Conservation (phyloP, 768 basidiomycete species). For the Agaricus bisporus region DNA sequence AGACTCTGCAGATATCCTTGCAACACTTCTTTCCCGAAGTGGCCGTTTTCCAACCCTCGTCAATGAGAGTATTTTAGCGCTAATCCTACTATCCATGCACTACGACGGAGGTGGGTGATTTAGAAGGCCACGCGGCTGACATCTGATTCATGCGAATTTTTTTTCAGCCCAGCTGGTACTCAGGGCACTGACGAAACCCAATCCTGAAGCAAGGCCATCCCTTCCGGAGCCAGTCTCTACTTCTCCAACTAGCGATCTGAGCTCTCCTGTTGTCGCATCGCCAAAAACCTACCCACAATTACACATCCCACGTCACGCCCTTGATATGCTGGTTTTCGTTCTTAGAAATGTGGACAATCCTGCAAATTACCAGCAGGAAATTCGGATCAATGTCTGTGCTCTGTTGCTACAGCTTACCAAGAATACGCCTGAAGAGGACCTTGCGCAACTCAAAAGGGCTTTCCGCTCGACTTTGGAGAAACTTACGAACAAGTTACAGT, state of each 20-base stretch:
- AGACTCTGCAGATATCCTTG: conserved; percentile 57
- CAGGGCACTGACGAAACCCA: conserved; percentile 46
- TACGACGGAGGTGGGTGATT: conserved; percentile 54
- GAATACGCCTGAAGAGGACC: conserved; percentile 41
- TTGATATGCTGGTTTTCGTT: conserved; percentile 64
- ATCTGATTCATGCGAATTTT: neutral
- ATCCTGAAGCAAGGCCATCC: neutral
- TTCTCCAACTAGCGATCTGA: conserved; percentile 36
- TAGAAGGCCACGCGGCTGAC: neutral
- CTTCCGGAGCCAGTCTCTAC: conserved; percentile 28
- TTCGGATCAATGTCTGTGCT: conserved; percentile 71
- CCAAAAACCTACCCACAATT: conserved; percentile 32
- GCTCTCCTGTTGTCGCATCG: conserved; percentile 42
- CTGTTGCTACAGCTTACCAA: conserved; percentile 61
- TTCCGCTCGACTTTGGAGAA: conserved; percentile 46
- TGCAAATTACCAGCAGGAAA: conserved; percentile 62
- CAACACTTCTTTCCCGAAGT: conserved; percentile 68
- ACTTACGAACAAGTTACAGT: conserved; percentile 33
- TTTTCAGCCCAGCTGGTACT: conserved; percentile 55
- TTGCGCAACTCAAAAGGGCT: conserved; percentile 44
- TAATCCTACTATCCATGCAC: conserved; percentile 70
- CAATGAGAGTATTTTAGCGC: conserved; percentile 83
- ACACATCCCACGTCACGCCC: conserved; percentile 45
- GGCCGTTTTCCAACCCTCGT: conserved; percentile 78
- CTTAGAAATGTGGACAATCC: conserved; percentile 54